These are phyloP conservation scores for Endothia cerciana DNA, from an alignment of 2,329 filamentous ascomycete genomes.

Conservation along the genomic window DNA sequence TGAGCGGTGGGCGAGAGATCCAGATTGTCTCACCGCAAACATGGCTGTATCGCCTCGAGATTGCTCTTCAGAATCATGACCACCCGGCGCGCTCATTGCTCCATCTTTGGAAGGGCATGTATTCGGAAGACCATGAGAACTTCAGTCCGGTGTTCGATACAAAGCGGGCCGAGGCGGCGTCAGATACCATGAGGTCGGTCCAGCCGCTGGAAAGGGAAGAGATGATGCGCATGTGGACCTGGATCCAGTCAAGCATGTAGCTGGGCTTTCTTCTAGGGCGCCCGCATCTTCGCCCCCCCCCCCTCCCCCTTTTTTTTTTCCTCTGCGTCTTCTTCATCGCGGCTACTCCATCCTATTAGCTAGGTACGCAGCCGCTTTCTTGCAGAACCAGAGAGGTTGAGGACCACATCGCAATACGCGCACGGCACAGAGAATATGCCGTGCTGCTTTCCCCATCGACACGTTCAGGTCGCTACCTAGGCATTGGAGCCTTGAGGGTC, in stretches of 20 bases:
- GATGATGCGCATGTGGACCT: slow-evolving; percentile 42
- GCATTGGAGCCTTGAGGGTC: neutral
- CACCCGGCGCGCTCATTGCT: slow-evolving; percentile 49
- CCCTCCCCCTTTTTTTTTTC: too few species aligned
- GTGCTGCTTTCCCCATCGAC: neutral
- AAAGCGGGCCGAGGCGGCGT: slow-evolving; percentile 37
- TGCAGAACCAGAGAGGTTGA: too few species aligned
- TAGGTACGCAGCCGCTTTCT: too few species aligned
- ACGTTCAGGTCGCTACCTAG: neutral
- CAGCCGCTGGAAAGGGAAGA: slow-evolving; percentile 38
- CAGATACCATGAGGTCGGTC: slow-evolving; percentile 42
- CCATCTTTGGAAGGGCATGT: slow-evolving; percentile 52
- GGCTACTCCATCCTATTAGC: too few species aligned
- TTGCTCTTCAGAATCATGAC: slow-evolving; percentile 34
- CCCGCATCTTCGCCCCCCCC: neutral
- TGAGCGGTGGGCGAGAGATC: neutral
- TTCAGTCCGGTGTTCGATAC: slow-evolving; percentile 39
- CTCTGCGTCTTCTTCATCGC: neutral
- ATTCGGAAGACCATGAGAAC: slow-evolving; percentile 31
- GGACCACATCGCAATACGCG: too few species aligned
- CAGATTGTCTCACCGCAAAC: slow-evolving; percentile 42
- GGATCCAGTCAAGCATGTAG: slow-evolving; percentile 32
- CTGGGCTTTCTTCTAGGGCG: neutral
- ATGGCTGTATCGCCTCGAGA: slow-evolving; percentile 48
- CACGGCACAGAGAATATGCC: too few species aligned